Conservation (phyloP, 345 rosid species). For the Citrus medica region DNA sequence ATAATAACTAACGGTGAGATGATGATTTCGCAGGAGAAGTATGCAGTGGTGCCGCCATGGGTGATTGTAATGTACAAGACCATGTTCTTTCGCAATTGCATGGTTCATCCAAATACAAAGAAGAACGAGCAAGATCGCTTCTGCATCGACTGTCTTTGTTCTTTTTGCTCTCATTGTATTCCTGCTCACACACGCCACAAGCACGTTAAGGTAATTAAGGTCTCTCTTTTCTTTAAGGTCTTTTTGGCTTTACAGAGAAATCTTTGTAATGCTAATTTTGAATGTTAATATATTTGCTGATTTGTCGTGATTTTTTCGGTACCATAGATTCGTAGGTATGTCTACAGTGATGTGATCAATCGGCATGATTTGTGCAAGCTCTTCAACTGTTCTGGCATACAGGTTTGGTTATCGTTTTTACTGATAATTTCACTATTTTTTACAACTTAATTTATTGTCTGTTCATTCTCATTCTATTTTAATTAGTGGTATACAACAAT, state of each 20-base stretch:
- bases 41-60: constrained; percentile 27
- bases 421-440: neutral
- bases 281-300: too few species aligned
- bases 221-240: neutral
- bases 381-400: constrained; percentile 36
- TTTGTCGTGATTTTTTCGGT: neutral
- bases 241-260: neutral
- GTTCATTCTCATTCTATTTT: too few species aligned
- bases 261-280: neutral
- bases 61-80: constrained; percentile 24
- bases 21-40: constrained; percentile 18
- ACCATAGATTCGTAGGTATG: constrained; percentile 31
- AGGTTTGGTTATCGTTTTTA: constrained; percentile 6
- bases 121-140: constrained; percentile 31
- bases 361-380: constrained; percentile 29
- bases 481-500: too few species aligned
- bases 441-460: too few species aligned
- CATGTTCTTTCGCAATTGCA: constrained; percentile 23
- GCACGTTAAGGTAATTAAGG: constrained; percentile 11
- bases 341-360: constrained; percentile 33
- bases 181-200: constrained; percentile 18
- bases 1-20: neutral
- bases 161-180: constrained; percentile 26
- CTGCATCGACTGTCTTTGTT: constrained; percentile 27
- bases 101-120: constrained; percentile 12